phyloP scores from a whole-genome alignment of 164 flowering plant genomes.

The Vitis rupestris region DNA sequence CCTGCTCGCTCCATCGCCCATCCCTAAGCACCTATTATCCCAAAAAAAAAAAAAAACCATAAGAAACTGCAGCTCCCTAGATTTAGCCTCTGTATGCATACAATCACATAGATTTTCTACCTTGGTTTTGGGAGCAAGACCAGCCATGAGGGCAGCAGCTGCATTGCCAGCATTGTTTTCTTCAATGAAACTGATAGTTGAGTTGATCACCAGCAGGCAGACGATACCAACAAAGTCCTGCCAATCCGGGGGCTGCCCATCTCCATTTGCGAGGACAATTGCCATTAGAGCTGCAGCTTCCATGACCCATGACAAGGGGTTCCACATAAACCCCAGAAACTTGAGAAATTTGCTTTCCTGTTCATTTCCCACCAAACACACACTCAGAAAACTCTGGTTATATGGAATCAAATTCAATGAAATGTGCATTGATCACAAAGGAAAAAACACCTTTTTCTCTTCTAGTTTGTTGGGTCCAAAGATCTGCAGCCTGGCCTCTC shows the following conservation, averaged over 20 bases:
- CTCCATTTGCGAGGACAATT: conserved; percentile 69
- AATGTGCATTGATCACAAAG: not conserved
- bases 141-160: conserved; percentile 84
- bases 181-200: conserved; percentile 78
- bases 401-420: not conserved
- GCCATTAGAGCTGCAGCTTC: conserved; percentile 79
- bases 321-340: conserved; percentile 83
- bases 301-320: conserved; percentile 79
- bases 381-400: not conserved
- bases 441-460: conserved; percentile 62
- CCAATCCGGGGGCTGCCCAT: conserved; percentile 70
- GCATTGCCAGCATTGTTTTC: conserved; percentile 86
- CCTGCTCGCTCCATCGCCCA: conserved; percentile 71
- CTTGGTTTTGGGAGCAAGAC: conserved; percentile 78
- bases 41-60: not conserved
- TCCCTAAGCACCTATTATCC: conserved; percentile 55
- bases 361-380: not conserved
- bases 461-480: conserved; percentile 84
- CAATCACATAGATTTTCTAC: conserved; percentile 21
- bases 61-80: not conserved
- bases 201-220: conserved; percentile 64
- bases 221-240: conserved; percentile 72
- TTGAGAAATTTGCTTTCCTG: conserved; percentile 82
- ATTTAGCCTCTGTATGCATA: too few relatives aligned
- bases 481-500: conserved; percentile 65